A percentile compares a stretch with the other conserved stretches of the same genome.
Evolutionary conservation across 371 early-diverging fungal species (phyloP).

Genomic region (Apophysomyces trapeziformis): DNA sequence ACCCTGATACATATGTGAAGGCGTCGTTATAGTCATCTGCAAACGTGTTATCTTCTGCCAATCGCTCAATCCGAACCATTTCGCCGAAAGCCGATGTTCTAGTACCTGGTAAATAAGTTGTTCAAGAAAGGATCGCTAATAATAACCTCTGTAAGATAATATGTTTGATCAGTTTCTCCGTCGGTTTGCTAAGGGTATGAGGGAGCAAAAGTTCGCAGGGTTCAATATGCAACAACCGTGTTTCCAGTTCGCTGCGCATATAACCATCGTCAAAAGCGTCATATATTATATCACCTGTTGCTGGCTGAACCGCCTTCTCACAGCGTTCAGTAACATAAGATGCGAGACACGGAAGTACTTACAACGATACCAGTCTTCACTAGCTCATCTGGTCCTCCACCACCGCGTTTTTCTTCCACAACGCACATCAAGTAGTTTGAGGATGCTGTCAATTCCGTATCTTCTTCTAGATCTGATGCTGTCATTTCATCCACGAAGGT

Average conservation of each 20-base stretch:
- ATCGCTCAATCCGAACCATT: constrained; percentile 66
- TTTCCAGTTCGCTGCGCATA: constrained; percentile 77
- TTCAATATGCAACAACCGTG: constrained; percentile 74
- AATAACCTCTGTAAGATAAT: constrained; percentile 31
- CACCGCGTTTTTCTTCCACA: constrained; percentile 59
- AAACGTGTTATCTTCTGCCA: constrained; percentile 45
- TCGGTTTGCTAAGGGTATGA: constrained; percentile 48
- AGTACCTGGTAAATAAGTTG: neutral
- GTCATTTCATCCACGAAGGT: constrained; percentile 78
- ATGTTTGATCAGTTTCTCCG: constrained; percentile 56
- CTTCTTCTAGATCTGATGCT: constrained; percentile 28
- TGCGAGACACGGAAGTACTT: constrained; percentile 17
- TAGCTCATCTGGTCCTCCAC: constrained; percentile 51
- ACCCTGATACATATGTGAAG: constrained; percentile 54
- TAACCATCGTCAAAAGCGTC: constrained; percentile 76
- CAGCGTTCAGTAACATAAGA: neutral
- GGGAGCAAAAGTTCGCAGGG: constrained; percentile 82
- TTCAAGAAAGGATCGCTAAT: too few species aligned
- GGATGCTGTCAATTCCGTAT: constrained; percentile 14
- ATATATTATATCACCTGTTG: constrained; percentile 77
- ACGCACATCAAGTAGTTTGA: constrained; percentile 61
- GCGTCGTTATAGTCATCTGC: constrained; percentile 52
- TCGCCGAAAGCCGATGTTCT: constrained; percentile 27
- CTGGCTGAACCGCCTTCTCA: constrained; percentile 63
- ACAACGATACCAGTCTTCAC: constrained; percentile 56